Percentiles rank a stretch among this genome's conserved stretches.
phyloP scores from a whole-genome alignment of 331 rosid species.

The Prunus yedoensis region DNA sequence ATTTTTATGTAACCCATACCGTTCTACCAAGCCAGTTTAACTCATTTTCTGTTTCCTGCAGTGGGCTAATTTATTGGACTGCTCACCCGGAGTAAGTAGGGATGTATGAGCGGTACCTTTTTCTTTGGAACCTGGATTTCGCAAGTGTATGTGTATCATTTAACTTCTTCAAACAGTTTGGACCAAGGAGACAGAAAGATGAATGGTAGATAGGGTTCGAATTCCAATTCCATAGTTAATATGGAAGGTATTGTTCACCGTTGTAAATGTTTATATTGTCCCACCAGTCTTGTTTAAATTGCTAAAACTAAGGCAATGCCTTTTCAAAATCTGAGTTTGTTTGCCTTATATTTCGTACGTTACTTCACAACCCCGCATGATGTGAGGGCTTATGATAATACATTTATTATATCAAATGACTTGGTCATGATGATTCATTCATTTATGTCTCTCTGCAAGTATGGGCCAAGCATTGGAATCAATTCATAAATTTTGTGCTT shows the following conservation, averaged over 20 bases:
- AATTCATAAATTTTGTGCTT: not conserved
- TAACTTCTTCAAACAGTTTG: constrained; percentile 29
- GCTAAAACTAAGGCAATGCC: not conserved
- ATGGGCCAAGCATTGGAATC: not conserved
- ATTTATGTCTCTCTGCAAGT: not conserved
- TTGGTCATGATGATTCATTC: not conserved
- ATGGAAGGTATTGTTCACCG: constrained; percentile 10
- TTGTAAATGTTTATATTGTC: constrained; percentile 42
- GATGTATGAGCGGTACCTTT: not conserved
- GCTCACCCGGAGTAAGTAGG: constrained; percentile 72
- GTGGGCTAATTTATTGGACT: constrained; percentile 97
- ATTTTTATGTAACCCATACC: not conserved
- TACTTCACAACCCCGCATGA: not conserved
- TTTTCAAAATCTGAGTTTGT: not conserved
- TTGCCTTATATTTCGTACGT: not conserved
- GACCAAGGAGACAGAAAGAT: constrained; percentile 17
- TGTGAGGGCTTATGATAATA: not conserved
- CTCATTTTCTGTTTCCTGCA: constrained; percentile 22
- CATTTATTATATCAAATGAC: not conserved
- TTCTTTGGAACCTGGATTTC: constrained; percentile 27
- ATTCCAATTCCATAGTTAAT: not conserved
- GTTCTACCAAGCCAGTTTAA: not conserved
- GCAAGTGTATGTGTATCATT: constrained; percentile 17
- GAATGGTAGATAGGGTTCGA: not conserved
- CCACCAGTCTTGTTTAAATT: not conserved